phyloP scores from a whole-genome alignment of 2,329 filamentous ascomycete species.

The Fusarium succisae region DNA sequence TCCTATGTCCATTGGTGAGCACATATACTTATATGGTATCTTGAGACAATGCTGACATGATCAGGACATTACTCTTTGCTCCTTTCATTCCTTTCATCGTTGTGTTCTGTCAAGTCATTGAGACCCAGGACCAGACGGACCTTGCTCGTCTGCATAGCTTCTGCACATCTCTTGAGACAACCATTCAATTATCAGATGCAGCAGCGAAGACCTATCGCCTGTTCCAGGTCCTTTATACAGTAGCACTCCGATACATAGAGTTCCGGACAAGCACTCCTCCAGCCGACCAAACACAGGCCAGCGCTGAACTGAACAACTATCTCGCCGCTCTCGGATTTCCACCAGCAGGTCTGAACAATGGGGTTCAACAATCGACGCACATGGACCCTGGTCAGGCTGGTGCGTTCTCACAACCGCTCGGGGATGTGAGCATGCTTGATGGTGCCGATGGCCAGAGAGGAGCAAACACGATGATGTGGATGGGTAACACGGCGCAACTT shows the following conservation, averaged over 20 bases:
- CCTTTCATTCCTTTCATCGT: constrained; percentile 65
- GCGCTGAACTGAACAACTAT: constrained; percentile 40
- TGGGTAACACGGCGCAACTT: constrained; percentile 49
- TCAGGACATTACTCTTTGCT: constrained; percentile 58
- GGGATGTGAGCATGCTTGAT: constrained; percentile 16
- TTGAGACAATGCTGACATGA: neutral
- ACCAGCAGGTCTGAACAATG: constrained; percentile 9
- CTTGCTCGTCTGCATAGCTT: constrained; percentile 60
- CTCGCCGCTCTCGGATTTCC: constrained; percentile 61
- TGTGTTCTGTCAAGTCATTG: constrained; percentile 60
- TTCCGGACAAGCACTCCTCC: constrained; percentile 52
- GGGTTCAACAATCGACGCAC: constrained; percentile 29
- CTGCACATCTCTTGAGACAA: constrained; percentile 59
- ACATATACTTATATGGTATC: too few species aligned
- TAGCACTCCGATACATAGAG: constrained; percentile 68
- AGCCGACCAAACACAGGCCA: constrained; percentile 48
- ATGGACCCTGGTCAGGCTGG: constrained; percentile 2
- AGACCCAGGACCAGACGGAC: constrained; percentile 55
- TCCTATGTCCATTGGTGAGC: constrained; percentile 56
- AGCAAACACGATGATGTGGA: constrained; percentile 47
- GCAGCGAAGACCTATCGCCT: constrained; percentile 65
- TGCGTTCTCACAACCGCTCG: constrained; percentile 22
- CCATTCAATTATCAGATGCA: constrained; percentile 56
- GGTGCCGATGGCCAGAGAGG: constrained; percentile 27
- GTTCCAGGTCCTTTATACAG: constrained; percentile 66